These are phyloP conservation scores for Gilbertella persicaria DNA, from an alignment of 371 early-diverging fungal genomes.

Conservation along the genomic window DNA sequence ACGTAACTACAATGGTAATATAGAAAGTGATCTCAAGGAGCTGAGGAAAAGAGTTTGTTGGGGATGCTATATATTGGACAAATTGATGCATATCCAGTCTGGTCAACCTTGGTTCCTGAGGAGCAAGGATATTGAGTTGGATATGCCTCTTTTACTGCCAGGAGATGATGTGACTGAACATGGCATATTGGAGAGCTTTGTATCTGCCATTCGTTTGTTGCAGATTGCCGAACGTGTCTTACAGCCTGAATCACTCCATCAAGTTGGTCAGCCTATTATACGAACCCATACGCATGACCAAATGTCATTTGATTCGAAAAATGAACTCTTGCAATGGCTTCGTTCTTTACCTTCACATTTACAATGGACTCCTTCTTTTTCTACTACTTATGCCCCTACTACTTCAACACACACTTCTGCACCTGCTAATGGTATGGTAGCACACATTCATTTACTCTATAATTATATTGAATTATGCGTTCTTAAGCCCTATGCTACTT, in stretches of 20 bases:
- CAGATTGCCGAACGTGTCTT: conserved; percentile 28
- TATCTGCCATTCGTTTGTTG: conserved; percentile 23
- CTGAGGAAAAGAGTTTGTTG: conserved; percentile 30
- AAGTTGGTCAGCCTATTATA: conserved; percentile 10
- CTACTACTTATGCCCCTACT: conserved; percentile 1
- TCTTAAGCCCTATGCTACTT: conserved; percentile 22
- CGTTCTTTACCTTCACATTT: conserved; percentile 26
- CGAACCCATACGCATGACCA: conserved; percentile 26
- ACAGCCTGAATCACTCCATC: conserved; percentile 12
- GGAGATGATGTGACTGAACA: conserved; percentile 32
- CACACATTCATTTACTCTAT: conserved; percentile 29
- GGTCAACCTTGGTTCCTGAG: conserved; percentile 29
- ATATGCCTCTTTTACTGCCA: conserved; percentile 33
- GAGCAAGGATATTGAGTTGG: conserved; percentile 28
- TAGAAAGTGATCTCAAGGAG: conserved; percentile 23
- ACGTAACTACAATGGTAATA: conserved; percentile 15
- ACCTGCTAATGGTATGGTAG: conserved; percentile 20
- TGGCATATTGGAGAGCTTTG: conserved; percentile 30
- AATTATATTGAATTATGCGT: conserved; percentile 29
- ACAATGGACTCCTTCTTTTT: conserved; percentile 29
- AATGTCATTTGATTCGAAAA: conserved; percentile 18
- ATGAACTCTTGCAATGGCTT: conserved; percentile 27
- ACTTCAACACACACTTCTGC: conserved; percentile 9
- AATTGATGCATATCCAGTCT: conserved; percentile 23
- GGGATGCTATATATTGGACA: conserved; percentile 37